Conservation (phyloP, 345 rosid genomes). For the Citrus trifoliata region DNA sequence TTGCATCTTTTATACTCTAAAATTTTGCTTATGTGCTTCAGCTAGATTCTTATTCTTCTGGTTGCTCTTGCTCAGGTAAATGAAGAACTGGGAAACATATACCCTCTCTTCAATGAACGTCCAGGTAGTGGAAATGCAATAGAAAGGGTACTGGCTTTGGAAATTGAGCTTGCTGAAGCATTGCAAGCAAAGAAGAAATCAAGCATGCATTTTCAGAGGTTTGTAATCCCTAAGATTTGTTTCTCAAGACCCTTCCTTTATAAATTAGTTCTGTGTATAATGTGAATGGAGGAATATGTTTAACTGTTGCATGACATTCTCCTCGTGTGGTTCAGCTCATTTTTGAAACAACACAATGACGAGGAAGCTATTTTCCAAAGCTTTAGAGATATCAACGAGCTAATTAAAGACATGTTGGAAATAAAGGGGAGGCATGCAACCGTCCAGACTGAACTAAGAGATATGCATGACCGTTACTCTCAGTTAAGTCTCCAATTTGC, state of each 20-base stretch:
- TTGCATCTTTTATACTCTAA: conserved; percentile 6
- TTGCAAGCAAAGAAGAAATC: conserved; percentile 73
- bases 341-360: conserved; percentile 72
- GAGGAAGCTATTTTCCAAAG: conserved; percentile 89
- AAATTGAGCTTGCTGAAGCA: conserved; percentile 88
- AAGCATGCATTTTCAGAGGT: conserved; percentile 77
- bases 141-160: conserved; percentile 91
- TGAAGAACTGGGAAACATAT: conserved; percentile 73
- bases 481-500: conserved; percentile 95
- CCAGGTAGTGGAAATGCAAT: conserved; percentile 61
- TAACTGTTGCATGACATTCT: conserved; percentile 3
- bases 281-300: not conserved
- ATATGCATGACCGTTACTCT: conserved; percentile 94
- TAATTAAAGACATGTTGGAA: conserved; percentile 80
- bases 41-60: conserved; percentile 12
- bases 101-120: conserved; percentile 57
- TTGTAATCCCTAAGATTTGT: not conserved
- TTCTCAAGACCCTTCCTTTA: not conserved
- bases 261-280: not conserved
- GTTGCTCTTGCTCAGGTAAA: conserved; percentile 61
- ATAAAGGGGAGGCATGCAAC: conserved; percentile 62
- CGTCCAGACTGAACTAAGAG: conserved; percentile 78
- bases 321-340: conserved; percentile 56
- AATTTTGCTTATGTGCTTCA: not conserved
- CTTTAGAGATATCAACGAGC: conserved; percentile 87